These are phyloP conservation scores for Jatropha multifida DNA, from an alignment of 441 rosid species.

Conservation along the genomic window DNA sequence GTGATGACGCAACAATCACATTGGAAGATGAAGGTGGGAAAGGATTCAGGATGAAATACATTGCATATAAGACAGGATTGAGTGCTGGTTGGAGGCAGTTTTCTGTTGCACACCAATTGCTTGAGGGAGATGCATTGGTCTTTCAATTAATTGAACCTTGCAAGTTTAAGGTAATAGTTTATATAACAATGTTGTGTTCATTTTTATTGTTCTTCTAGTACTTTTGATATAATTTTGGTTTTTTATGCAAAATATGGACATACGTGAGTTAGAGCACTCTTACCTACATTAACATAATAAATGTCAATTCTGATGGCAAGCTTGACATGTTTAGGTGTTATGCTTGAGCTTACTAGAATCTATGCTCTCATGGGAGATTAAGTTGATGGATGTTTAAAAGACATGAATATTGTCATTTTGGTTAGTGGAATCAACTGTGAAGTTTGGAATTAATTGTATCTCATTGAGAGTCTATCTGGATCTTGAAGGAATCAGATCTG, in stretches of 20 bases:
- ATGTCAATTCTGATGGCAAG: neutral
- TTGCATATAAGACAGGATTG: constrained; percentile 61
- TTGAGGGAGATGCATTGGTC: constrained; percentile 69
- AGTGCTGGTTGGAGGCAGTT: constrained; percentile 90
- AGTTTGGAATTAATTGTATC: neutral
- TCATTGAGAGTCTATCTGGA: neutral
- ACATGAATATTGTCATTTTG: neutral
- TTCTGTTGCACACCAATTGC: constrained; percentile 52
- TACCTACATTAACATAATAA: neutral
- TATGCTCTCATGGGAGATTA: neutral
- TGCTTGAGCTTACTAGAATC: neutral
- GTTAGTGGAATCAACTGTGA: neutral
- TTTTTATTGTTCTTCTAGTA: constrained; percentile 7
- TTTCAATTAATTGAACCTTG: constrained; percentile 58
- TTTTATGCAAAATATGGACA: neutral
- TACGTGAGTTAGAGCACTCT: neutral
- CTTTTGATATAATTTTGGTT: constrained; percentile 3
- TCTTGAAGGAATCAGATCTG: neutral
- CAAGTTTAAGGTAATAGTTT: constrained; percentile 54
- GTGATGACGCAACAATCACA: constrained; percentile 38
- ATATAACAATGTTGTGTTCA: constrained; percentile 11
- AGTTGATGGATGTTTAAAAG: neutral
- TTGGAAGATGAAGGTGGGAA: constrained; percentile 57
- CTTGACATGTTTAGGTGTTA: constrained; percentile 1
- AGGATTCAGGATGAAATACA: constrained; percentile 46